These are phyloP conservation scores for Pleurotus eryngii DNA, from an alignment of 768 basidiomycete genomes.

Conservation along the genomic window DNA sequence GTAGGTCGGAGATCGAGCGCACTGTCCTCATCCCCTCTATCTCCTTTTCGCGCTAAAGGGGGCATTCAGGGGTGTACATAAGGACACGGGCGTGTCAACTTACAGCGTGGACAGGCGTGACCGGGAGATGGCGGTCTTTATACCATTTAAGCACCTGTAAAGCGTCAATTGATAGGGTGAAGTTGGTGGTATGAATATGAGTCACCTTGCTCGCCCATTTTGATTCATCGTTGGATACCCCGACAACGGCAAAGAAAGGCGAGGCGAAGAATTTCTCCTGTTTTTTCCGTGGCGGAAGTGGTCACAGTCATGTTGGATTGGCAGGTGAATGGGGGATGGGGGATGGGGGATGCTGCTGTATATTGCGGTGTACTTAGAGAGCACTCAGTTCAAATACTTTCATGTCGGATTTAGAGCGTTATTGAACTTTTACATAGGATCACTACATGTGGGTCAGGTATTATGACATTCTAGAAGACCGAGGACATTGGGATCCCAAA, in stretches of 20 bases:
- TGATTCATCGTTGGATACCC: constrained; percentile 15
- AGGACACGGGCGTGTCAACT: not conserved
- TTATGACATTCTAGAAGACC: not conserved
- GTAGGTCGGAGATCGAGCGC: constrained; percentile 1
- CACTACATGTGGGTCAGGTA: constrained; percentile 5
- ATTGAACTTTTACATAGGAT: not conserved
- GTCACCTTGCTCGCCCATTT: constrained; percentile 14
- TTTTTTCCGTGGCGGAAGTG: not conserved
- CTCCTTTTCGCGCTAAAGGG: not conserved
- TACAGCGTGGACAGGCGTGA: not conserved
- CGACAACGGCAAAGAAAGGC: constrained; percentile 18
- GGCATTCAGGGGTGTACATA: not conserved
- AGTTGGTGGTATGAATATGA: not conserved
- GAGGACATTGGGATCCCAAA: not conserved
- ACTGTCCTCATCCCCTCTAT: not conserved
- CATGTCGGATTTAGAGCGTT: constrained; percentile 6
- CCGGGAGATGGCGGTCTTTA: constrained; percentile 1
- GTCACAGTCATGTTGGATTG: not conserved
- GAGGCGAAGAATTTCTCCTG: constrained; percentile 13
- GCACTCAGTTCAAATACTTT: not conserved
- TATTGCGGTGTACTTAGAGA: too few species aligned
- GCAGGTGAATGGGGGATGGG: too few species aligned
- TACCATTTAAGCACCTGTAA: constrained; percentile 7
- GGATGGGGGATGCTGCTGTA: too few species aligned
- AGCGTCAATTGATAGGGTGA: too few species aligned